A percentile compares a stretch with the other conserved stretches of the same genome.
Conservation (phyloP, 2,329 filamentous ascomycete species). For the Pseudogymnoascus sp. region DNA sequence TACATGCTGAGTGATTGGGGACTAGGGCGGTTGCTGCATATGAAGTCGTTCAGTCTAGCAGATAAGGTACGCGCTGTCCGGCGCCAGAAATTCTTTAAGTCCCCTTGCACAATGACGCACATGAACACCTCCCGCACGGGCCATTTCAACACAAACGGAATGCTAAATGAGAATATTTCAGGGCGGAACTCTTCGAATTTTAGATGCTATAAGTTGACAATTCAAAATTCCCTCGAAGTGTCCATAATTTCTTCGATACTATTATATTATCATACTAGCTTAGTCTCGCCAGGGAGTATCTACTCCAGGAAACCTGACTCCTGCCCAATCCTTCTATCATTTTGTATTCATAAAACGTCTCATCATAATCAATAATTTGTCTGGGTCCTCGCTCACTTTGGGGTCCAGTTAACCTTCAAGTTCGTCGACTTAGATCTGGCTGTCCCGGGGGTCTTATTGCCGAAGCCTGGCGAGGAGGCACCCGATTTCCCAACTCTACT, state of each 20-base stretch:
- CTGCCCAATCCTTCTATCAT: background rate
- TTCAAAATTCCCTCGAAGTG: background rate
- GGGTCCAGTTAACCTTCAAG: slow-evolving; percentile 24
- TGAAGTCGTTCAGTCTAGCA: background rate
- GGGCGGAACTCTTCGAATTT: background rate
- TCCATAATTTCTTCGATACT: background rate
- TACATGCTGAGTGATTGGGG: background rate
- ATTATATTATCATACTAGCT: background rate
- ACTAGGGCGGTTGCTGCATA: background rate
- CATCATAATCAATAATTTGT: background rate
- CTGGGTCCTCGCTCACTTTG: slow-evolving; percentile 11
- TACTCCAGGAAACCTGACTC: background rate
- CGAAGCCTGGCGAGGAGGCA: slow-evolving; percentile 23
- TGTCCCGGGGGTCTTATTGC: slow-evolving; percentile 21
- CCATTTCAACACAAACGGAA: background rate
- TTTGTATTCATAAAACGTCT: slow-evolving; percentile 2
- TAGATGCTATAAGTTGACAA: background rate
- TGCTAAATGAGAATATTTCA: background rate
- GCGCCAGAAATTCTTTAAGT: background rate
- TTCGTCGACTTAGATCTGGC: slow-evolving; percentile 21
- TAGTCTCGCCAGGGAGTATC: background rate
- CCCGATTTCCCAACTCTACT: slow-evolving; percentile 46
- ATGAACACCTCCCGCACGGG: background rate
- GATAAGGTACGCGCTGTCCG: background rate
- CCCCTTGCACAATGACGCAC: slow-evolving; percentile 2